phyloP scores from a whole-genome alignment of 495 filamentous ascomycete species.

The Neurospora sp. region DNA sequence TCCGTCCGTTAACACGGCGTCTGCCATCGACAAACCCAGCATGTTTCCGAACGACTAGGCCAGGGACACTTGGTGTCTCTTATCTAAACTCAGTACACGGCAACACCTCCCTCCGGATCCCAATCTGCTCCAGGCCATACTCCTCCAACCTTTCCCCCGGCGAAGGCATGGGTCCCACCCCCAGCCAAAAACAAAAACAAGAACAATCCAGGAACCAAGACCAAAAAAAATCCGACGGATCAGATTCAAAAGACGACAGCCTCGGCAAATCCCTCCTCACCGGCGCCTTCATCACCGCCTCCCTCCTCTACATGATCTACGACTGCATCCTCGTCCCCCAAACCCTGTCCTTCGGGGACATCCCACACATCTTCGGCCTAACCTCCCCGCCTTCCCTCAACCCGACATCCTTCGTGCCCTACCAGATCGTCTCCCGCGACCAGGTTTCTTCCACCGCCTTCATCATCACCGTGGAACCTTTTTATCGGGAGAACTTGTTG shows the following conservation, averaged over 20 bases:
- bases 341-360: no score
- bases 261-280: no score
- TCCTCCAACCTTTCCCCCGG: background rate
- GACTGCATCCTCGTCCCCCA: no score
- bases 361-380: no score
- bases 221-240: background rate
- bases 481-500: no score
- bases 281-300: no score
- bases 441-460: slow-evolving; percentile 42
- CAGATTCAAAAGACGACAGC: no score
- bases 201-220: background rate
- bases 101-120: background rate
- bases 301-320: no score
- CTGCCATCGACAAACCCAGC: background rate
- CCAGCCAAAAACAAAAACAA: background rate
- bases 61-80: background rate
- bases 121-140: background rate
- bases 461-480: slow-evolving; percentile 59
- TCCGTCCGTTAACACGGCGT: background rate
- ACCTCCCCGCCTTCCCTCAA: slow-evolving; percentile 27
- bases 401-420: slow-evolving; percentile 45
- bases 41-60: background rate
- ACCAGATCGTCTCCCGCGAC: slow-evolving; percentile 53
- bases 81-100: background rate
- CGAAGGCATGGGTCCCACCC: background rate